Base-by-base conservation (phyloP, 1,284 basidiomycete species). In the Apiotrichum laibachii region DNA sequence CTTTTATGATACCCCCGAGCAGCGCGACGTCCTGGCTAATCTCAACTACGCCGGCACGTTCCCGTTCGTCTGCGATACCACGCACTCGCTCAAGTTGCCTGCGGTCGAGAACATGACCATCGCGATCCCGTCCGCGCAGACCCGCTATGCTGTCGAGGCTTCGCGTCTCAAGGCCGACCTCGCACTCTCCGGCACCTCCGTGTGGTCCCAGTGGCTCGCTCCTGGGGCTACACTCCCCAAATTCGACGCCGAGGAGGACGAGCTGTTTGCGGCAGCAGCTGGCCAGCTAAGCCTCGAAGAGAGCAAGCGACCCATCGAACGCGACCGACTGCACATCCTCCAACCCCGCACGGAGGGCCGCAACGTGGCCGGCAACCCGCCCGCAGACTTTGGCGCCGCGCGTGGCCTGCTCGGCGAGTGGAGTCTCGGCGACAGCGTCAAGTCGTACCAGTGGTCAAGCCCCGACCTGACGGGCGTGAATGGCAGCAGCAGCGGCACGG, bases 211-310 rank as follows among this genome's bases (percentile, higher is more conserved):
- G 33, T 8, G n/a, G 5, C 19, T 50, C 5, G 26, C 3, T 9
- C n/a, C 43, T 13, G 11, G 5, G 4, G 26, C 26, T 31, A 31
- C 26, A 31, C 9, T n/a, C 19, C 19, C 43, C 43, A n/a, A 11
- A 6, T 11, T n/a, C n/a, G 19, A n/a, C 43, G 5, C 43, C 4
- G 15, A 26, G 13, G 45, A 46, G 13, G 72, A 72, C 22, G 70
- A 72, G 6, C 21, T 68, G 4, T 67, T 75, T 35, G 67, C 67
- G 5, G 57, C 62, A 21, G 69, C 68, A 1, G 64, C 72, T 0
- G 65, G 61, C 5, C 59, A 61, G 18, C 49, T 75, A 43, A 72
- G 65, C 26, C 46, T 75, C 31, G 64, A 31, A 50, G 57, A 62
- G 26, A 31, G 26, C 26, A 31, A 31, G 6, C 31, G 67, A 5